Evolutionary conservation across 257 asterid species (phyloP), one percentile per base, ranked within the genome.

Genomic region (Fraxinus pennsylvanica): DNA sequence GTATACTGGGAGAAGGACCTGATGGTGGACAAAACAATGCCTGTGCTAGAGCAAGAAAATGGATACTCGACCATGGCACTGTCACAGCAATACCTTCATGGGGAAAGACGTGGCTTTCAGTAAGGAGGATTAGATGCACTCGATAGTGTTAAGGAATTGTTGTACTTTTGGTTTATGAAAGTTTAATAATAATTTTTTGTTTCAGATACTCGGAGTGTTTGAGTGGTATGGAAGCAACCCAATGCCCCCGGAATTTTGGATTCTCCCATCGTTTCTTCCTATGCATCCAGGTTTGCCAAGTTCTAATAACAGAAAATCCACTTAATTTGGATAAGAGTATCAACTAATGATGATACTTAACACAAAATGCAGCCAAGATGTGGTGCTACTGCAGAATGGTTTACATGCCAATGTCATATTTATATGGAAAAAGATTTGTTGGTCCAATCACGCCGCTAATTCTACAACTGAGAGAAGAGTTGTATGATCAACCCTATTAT

Each of bases 381-480:
- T 61, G 73, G 85, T 88, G 89, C 25, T 86, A 89, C 15, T 85
- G 85, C 71, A 85, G 92, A 12, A 29, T 87, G 81, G 90, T 82
- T 3, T 91, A 89, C 79, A 77, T 89, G 84, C 93, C 96, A 5
- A 87, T 90, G 96, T 90, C 92, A 2, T 90, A 87, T 75, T 72
- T 90, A 65, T 90, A 90, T 61, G 91, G 94, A 0, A 90, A 87
- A 82, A 82, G 90, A 70, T 88, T 87, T 45, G 89, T 89, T 0
- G 91, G 94, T 17, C 92, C 94, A 3, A 88, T 89, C 68, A 91
- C 92, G 67, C 90, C 92, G 38, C 89, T 91, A 12, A 82, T 91
- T 75, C 41, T 87, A 75, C 83, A 89, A 25, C 30, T 91, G 29
- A 84, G 96, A 76, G 86, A 89, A 76, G 96, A 91, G 87, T 67